A percentile compares a stretch with the other conserved stretches of the same genome.
Evolutionary conservation across 2,329 filamentous ascomycete species (phyloP).

Genomic region (Colletotrichum gloeosporioides): DNA sequence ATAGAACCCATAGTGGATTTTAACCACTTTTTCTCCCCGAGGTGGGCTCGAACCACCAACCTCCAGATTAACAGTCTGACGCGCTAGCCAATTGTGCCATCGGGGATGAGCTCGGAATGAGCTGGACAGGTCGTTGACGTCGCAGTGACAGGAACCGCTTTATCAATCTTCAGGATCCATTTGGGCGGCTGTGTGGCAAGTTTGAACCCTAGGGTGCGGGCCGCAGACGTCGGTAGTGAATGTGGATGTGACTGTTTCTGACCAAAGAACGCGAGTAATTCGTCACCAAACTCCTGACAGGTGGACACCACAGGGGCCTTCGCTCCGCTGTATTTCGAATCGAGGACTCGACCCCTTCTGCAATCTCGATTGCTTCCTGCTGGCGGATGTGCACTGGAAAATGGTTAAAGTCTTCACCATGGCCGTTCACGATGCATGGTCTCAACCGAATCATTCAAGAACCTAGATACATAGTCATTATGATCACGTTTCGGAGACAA

Average conservation of each 20-base stretch:
- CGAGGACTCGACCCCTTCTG: neutral
- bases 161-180: neutral
- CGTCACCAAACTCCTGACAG: neutral
- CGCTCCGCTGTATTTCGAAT: neutral
- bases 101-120: slow-evolving; percentile 15
- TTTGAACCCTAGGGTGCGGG: neutral
- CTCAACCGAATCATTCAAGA: neutral
- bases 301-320: neutral
- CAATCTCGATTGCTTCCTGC: neutral
- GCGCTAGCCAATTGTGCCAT: slow-evolving; percentile 24
- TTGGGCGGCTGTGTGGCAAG: neutral
- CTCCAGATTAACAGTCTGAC: slow-evolving; percentile 24
- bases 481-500: neutral
- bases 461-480: too few species aligned
- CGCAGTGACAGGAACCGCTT: rapidly evolving
- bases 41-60: slow-evolving; percentile 24
- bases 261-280: neutral
- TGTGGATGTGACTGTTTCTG: neutral
- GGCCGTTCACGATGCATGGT: neutral
- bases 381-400: neutral
- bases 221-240: neutral
- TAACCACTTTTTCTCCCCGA: slow-evolving; percentile 15
- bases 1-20: neutral
- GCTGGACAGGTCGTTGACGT: neutral
- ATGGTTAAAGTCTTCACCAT: neutral